These are phyloP conservation scores for Suhomyces coccinellae DNA, from an alignment of 1,139 yeast species.

Conservation along the genomic window DNA sequence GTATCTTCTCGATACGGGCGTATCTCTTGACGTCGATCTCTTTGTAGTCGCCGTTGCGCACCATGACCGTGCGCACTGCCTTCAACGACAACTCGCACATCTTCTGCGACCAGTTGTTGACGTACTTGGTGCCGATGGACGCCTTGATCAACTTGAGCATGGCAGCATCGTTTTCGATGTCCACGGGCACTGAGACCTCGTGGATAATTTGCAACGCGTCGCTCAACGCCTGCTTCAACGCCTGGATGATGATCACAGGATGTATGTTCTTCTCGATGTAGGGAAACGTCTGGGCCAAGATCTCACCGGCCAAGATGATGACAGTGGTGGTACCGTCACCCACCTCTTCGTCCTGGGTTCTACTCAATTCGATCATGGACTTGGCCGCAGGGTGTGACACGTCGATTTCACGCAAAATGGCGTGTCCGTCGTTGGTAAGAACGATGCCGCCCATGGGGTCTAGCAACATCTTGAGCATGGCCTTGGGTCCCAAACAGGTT, in stretches of 20 bases:
- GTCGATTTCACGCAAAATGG: conserved; percentile 83
- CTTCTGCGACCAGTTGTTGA: conserved; percentile 84
- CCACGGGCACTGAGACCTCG: conserved; percentile 82
- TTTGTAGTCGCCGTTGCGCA: conserved; percentile 66
- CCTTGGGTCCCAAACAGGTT: conserved; percentile 99
- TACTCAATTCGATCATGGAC: conserved; percentile 93
- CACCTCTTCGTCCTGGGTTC: conserved; percentile 99
- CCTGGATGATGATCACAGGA: conserved; percentile 94
- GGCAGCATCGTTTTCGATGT: conserved; percentile 77
- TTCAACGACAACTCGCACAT: conserved; percentile 88
- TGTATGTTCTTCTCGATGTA: conserved; percentile 92
- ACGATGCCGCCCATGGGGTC: conserved; percentile 99
- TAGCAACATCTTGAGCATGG: conserved; percentile 95
- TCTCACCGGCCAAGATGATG: conserved; percentile 93
- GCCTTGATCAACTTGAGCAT: conserved; percentile 86
- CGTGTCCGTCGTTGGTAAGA: conserved; percentile 97
- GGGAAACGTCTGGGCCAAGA: conserved; percentile 92
- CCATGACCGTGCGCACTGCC: conserved; percentile 83
- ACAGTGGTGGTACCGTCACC: conserved; percentile 99
- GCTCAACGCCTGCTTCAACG: conserved; percentile 84
- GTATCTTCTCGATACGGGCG: conserved; percentile 90
- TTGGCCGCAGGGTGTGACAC: conserved; percentile 98
- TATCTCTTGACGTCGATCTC: conserved; percentile 94
- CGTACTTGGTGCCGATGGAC: conserved; percentile 94
- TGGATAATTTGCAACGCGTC: conserved; percentile 91